These are phyloP conservation scores for Anethum foeniculum DNA, from an alignment of 140 eudicot genomes.

Conservation along the genomic window DNA sequence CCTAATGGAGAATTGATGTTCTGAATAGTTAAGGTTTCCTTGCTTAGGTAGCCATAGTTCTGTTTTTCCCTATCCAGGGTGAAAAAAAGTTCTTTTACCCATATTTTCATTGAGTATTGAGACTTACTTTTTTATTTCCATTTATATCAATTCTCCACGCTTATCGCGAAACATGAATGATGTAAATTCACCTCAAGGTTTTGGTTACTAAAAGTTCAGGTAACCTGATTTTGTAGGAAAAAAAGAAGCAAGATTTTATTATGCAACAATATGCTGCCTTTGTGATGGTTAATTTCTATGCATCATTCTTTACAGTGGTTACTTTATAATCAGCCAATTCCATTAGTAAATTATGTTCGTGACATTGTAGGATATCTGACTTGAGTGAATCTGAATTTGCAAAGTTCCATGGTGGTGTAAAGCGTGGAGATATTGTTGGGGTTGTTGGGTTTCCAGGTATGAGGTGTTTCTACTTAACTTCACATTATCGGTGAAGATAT, in stretches of 20 bases:
- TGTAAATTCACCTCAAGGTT: background rate
- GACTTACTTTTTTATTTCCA: background rate
- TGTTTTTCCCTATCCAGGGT: background rate
- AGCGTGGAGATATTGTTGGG: slow-evolving; percentile 97
- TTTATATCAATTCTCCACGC: background rate
- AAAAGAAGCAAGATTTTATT: background rate
- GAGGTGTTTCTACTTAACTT: slow-evolving; percentile 2
- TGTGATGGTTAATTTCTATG: background rate
- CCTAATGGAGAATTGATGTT: background rate
- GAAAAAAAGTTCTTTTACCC: background rate
- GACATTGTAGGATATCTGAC: slow-evolving; percentile 50
- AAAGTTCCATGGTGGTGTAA: slow-evolving; percentile 65
- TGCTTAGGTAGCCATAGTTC: background rate
- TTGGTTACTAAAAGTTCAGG: background rate
- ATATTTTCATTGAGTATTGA: background rate
- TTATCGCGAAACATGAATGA: background rate
- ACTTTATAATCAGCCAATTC: background rate
- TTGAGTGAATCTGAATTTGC: slow-evolving; percentile 72
- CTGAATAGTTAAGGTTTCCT: background rate
- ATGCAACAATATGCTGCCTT: background rate
- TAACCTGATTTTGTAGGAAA: background rate
- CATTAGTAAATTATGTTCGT: background rate
- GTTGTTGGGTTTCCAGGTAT: slow-evolving; percentile 82
- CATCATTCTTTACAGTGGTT: background rate
- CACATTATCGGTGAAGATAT: background rate